These are phyloP conservation scores for Forsythia suspensa DNA, from an alignment of 257 asterid species.

Conservation along the genomic window DNA sequence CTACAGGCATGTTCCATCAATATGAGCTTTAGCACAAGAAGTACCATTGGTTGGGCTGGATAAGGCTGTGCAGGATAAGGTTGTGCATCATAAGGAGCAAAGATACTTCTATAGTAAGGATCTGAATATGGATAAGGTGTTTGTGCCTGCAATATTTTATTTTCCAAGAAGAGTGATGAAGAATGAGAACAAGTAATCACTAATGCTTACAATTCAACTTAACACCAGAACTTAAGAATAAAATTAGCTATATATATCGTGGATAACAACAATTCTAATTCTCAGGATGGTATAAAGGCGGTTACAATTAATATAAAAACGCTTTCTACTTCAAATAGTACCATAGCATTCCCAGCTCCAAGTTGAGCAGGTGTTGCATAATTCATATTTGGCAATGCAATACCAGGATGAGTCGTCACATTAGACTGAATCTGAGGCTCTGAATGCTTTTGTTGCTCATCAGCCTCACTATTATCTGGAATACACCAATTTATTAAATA, in stretches of 20 bases:
- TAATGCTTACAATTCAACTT: background rate
- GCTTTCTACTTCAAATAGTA: constrained; percentile 11
- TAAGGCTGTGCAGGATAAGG: constrained; percentile 33
- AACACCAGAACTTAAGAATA: background rate
- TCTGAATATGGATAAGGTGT: constrained; percentile 84
- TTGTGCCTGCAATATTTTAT: constrained; percentile 58
- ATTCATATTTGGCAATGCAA: constrained; percentile 57
- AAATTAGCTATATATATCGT: background rate
- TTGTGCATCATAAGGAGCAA: constrained; percentile 81
- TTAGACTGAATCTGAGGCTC: constrained; percentile 41
- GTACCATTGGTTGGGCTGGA: constrained; percentile 84
- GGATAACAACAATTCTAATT: background rate
- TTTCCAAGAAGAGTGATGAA: background rate
- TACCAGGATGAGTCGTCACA: constrained; percentile 43
- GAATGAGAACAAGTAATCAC: background rate
- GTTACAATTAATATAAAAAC: background rate
- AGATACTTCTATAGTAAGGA: constrained; percentile 82
- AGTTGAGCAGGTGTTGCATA: constrained; percentile 46
- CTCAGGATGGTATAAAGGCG: background rate
- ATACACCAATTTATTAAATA: background rate
- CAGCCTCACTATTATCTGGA: constrained; percentile 44
- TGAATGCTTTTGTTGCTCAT: constrained; percentile 58
- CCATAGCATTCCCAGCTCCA: constrained; percentile 74
- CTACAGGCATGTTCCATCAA: background rate
- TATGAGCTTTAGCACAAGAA: constrained; percentile 8